Evolutionary conservation across 2,329 filamentous ascomycete genomes (phyloP).

Genomic region (Colletotrichum spaethianum): DNA sequence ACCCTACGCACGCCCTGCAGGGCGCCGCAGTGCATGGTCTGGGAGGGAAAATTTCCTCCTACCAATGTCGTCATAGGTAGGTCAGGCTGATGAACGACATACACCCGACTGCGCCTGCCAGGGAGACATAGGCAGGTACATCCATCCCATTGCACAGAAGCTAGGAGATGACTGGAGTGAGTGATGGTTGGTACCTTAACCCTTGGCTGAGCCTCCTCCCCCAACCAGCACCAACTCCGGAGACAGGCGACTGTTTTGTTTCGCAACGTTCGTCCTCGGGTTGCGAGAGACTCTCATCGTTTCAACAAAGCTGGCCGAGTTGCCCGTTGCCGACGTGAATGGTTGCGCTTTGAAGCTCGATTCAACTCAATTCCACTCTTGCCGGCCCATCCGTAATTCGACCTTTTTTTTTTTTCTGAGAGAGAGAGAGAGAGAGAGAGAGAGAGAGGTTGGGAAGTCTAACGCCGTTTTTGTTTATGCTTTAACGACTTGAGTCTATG

Average conservation of each 20-base stretch:
- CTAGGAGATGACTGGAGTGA: not conserved
- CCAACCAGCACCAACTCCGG: constrained; percentile 14
- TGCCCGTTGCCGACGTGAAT: constrained; percentile 2
- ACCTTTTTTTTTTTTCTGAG: too few relatives aligned
- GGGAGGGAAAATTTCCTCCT: constrained; percentile 27
- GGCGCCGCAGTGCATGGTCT: constrained; percentile 23
- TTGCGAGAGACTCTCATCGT: constrained; percentile 18
- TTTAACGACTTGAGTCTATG: constrained; percentile 8
- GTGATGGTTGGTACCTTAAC: not conserved
- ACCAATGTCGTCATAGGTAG: constrained; percentile 37
- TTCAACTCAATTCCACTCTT: constrained; percentile 9
- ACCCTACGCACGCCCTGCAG: constrained; percentile 35
- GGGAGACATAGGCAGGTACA: not conserved
- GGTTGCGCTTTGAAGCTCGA: constrained; percentile 18
- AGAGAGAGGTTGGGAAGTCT: not conserved
- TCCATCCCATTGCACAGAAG: not conserved
- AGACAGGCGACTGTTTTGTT: constrained; percentile 2
- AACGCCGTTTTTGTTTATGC: constrained; percentile 10
- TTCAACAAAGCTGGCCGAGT: constrained; percentile 21
- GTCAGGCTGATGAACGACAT: constrained; percentile 22
- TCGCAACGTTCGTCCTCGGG: constrained; percentile 11
- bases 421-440: too few relatives aligned
- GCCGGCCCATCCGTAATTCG: constrained; percentile 30
- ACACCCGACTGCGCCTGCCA: not conserved
- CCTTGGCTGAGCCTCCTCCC: not conserved